Evolutionary conservation across 2,329 filamentous ascomycete genomes (phyloP).

Genomic region (Scedosporium apiospermum): DNA sequence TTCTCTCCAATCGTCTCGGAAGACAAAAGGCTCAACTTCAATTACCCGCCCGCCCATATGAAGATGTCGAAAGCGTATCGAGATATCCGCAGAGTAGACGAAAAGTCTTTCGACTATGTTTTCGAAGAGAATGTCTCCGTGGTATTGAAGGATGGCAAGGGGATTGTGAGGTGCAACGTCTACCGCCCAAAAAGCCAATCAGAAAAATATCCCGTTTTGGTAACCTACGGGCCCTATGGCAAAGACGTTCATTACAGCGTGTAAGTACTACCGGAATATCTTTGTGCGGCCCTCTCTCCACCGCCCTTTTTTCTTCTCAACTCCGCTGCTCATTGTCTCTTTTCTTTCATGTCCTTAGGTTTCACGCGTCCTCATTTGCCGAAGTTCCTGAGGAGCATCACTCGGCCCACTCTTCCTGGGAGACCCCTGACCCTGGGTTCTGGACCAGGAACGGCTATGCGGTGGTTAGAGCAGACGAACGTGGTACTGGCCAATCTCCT

Average conservation of each 20-base stretch:
- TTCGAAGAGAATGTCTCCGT: conserved; percentile 25
- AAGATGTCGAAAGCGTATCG: conserved; percentile 18
- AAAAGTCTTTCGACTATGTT: conserved; percentile 28
- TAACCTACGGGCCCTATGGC: conserved; percentile 66
- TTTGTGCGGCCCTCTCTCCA: neutral
- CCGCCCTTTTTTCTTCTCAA: neutral
- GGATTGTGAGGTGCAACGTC: conserved; percentile 26
- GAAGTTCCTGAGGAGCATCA: conserved; percentile 45
- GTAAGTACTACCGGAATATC: conserved; percentile 17
- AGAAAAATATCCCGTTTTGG: conserved; percentile 44
- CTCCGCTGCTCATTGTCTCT: neutral
- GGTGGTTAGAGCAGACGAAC: conserved; percentile 42
- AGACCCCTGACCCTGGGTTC: conserved; percentile 47
- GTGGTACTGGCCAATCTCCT: conserved; percentile 35
- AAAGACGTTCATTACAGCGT: conserved; percentile 59
- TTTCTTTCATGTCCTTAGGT: conserved; percentile 15
- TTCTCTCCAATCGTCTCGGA: neutral
- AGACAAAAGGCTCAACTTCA: neutral
- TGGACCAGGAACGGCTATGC: conserved; percentile 47
- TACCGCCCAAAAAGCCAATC: conserved; percentile 21
- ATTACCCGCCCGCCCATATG: neutral
- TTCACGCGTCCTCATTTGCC: conserved; percentile 27
- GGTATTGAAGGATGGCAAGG: conserved; percentile 17
- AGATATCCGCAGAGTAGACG: conserved; percentile 18
- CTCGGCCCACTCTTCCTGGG: conserved; percentile 46